Conservation (phyloP, 441 rosid species). For the Mallotus repandus region DNA sequence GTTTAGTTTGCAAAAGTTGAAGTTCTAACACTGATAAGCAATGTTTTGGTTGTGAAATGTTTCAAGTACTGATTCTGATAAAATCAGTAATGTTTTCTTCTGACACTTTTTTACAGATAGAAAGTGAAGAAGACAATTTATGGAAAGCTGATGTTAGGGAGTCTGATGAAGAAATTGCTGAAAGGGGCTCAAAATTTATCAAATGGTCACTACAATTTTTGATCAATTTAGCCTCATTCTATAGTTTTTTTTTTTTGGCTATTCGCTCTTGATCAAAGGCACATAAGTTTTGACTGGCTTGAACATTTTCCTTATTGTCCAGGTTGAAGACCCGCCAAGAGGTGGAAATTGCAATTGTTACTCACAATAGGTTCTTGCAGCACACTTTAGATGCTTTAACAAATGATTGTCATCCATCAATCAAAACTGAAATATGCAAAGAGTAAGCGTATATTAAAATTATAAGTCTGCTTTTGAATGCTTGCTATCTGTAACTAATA, state of each 20-base stretch:
- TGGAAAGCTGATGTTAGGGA: constrained; percentile 62
- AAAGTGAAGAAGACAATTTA: constrained; percentile 57
- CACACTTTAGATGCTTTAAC: constrained; percentile 43
- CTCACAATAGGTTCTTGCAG: constrained; percentile 74
- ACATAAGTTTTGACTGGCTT: background rate
- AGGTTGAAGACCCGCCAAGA: constrained; percentile 71
- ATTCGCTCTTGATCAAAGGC: background rate
- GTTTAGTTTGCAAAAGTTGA: background rate
- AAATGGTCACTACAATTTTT: constrained; percentile 43
- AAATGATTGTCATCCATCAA: constrained; percentile 23
- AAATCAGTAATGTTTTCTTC: background rate
- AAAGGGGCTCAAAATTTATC: constrained; percentile 58
- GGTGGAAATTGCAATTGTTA: constrained; percentile 71
- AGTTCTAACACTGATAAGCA: background rate
- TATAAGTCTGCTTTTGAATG: background rate
- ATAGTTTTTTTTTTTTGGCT: background rate
- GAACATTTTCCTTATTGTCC: background rate
- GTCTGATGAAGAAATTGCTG: constrained; percentile 46
- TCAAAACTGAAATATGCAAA: constrained; percentile 27
- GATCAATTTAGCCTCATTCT: background rate
- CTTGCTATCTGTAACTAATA: background rate
- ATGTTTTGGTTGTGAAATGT: background rate
- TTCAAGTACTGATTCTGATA: background rate
- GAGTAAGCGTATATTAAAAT: constrained; percentile 23
- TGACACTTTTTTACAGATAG: constrained; percentile 42